Conservation (phyloP, 257 asterid genomes). For the Paraleonurus japonicus region DNA sequence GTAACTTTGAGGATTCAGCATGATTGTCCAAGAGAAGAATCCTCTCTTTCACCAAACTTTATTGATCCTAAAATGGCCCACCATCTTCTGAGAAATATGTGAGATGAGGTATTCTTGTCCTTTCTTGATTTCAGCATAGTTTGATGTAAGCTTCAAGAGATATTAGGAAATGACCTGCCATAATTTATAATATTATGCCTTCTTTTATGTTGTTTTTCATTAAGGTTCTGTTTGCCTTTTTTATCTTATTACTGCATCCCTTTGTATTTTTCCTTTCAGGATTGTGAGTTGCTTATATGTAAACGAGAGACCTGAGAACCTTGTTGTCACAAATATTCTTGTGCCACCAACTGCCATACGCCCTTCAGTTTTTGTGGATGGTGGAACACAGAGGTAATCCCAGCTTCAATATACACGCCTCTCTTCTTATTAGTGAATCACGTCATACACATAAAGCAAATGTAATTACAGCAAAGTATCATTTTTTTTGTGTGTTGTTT, state of each 20-base stretch:
- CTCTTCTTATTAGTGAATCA: constrained; percentile 4
- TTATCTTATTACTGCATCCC: constrained; percentile 5
- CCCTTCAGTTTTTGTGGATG: constrained; percentile 92
- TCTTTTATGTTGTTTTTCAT: background rate
- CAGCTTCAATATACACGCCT: background rate
- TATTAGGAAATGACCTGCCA: background rate
- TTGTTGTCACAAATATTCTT: constrained; percentile 65
- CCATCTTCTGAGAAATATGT: constrained; percentile 65
- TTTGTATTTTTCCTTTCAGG: constrained; percentile 42
- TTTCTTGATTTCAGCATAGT: constrained; percentile 17
- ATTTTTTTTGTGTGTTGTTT: too few species aligned
- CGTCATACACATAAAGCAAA: too few species aligned
- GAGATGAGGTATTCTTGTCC: constrained; percentile 59
- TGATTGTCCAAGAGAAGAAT: constrained; percentile 48
- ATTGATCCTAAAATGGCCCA: constrained; percentile 63
- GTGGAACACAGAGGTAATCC: constrained; percentile 72
- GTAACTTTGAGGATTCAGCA: constrained; percentile 49
- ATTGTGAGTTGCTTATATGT: constrained; percentile 88
- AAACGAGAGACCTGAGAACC: constrained; percentile 83
- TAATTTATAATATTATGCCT: background rate
- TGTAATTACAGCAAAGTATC: too few species aligned
- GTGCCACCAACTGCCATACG: constrained; percentile 93
- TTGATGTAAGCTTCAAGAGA: constrained; percentile 9
- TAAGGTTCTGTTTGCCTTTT: background rate
- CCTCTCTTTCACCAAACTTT: constrained; percentile 48